Conservation (phyloP, 176 grass and related monocot species). For the Melocanna baccifera region DNA sequence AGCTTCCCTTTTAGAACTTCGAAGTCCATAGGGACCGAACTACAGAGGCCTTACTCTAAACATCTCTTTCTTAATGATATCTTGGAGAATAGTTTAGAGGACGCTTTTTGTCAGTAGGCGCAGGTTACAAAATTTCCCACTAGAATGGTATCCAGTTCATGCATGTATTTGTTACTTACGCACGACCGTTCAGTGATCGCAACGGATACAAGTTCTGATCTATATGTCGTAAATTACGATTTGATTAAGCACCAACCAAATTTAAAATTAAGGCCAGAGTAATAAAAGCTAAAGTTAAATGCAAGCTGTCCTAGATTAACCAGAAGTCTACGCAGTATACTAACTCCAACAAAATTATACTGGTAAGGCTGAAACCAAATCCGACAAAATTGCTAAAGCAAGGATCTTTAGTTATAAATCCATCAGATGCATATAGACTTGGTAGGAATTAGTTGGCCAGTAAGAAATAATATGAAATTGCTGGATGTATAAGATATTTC, state of each 20-base stretch:
- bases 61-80: not conserved
- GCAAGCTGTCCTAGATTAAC: no score
- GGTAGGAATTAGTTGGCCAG: conserved; percentile 9
- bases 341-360: no score
- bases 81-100: not conserved
- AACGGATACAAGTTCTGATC: no score
- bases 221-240: no score
- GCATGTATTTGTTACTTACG: no score
- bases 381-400: not conserved
- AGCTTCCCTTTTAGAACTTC: not conserved
- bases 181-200: no score
- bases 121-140: not conserved
- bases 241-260: no score
- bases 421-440: not conserved
- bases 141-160: no score
- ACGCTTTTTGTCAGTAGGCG: not conserved
- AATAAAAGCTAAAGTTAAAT: no score
- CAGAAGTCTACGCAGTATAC: no score
- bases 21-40: not conserved
- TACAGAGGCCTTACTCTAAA: not conserved
- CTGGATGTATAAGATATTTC: not conserved
- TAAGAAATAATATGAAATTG: not conserved
- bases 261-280: no score
- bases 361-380: not conserved
- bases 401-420: not conserved